Evolutionary conservation across 768 basidiomycete species (phyloP), one percentile per base, ranked within the genome.

Genomic region (Pisolithus albus): DNA sequence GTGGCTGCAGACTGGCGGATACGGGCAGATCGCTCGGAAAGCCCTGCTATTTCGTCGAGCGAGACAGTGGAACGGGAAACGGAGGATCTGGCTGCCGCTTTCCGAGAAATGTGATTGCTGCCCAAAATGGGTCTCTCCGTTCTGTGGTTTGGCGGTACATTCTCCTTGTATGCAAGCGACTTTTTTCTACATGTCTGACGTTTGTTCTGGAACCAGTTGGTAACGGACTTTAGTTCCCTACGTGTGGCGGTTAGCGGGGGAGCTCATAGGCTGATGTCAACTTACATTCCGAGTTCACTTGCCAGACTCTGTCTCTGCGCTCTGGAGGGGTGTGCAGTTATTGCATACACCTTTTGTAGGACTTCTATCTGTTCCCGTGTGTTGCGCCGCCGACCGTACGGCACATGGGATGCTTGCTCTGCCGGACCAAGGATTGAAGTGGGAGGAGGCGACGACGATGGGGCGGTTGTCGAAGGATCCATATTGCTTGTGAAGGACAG

Each of bases 201-300:
- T 67, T 79, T 86, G 67, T 89, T 88, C 65, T 89, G 87, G 63
- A 88, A 88, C 87, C 87, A 89, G 46, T 87, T 84, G 10, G 84
- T 84, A 49, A 84, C 81, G 1, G 82, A 82, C 58, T 81, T 83
- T 26, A 77, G 72, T 62, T 83, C 82, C 82, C 82, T 84, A 26
- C 41, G 37, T 30, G 9, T 19, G 45, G 21, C 18, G n/a, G 52
- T 66, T 44, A 59, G 53, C 8, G 10, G 38, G 9, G 38, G 39
- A 15, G 30, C 24, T 34, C 4, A 10, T 18, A 21, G 15, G 16
- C 3, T 7, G 42, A 23, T 4, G 24, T 21, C 15, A 60, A 45
- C 59, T 2, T 44, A 75, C 75, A 77, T 65, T 56, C 63, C 68
- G 32, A 70, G 62, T 45, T 76, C 68, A 9, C 54, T 57, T 10